These are phyloP conservation scores for Pyrenophora seminiperda DNA, from an alignment of 2,329 filamentous ascomycete genomes.

Conservation along the genomic window DNA sequence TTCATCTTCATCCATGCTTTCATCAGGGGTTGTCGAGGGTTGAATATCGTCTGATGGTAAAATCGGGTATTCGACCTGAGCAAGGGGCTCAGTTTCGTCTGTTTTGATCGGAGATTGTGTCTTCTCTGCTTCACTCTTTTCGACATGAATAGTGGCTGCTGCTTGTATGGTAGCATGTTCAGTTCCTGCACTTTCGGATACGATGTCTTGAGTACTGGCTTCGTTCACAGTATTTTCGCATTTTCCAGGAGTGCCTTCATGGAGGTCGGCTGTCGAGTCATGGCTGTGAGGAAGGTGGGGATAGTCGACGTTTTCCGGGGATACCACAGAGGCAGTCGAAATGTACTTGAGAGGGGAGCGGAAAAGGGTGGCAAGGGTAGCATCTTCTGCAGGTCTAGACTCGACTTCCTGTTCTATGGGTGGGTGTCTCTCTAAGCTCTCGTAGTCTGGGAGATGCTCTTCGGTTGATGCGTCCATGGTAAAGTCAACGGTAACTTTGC, in stretches of 20 bases:
- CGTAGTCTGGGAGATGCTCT: slow-evolving; percentile 12
- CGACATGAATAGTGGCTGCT: background rate
- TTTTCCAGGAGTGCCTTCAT: background rate
- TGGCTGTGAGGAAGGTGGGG: slow-evolving; percentile 21
- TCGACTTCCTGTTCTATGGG: slow-evolving; percentile 3
- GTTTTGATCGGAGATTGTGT: background rate
- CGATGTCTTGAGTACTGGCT: background rate
- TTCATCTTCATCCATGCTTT: background rate
- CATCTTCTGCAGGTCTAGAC: slow-evolving; percentile 19
- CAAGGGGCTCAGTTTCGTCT: background rate
- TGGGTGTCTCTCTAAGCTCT: slow-evolving; percentile 11
- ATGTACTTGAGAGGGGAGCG: slow-evolving; percentile 24
- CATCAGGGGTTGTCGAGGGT: background rate
- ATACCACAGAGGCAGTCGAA: background rate
- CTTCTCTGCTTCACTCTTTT: background rate
- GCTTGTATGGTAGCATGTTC: background rate
- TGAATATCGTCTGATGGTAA: slow-evolving; percentile 7
- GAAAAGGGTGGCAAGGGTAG: slow-evolving; percentile 30
- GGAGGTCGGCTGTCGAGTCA: background rate
- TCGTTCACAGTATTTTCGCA: background rate
- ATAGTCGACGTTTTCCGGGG: slow-evolving; percentile 22
- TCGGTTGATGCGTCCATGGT: slow-evolving; percentile 15
- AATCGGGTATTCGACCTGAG: slow-evolving; percentile 19
- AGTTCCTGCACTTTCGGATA: background rate
- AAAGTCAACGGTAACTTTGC: slow-evolving; percentile 27